These are phyloP conservation scores for Eucalyptus curtisii DNA, from an alignment of 345 rosid genomes.

Conservation along the genomic window DNA sequence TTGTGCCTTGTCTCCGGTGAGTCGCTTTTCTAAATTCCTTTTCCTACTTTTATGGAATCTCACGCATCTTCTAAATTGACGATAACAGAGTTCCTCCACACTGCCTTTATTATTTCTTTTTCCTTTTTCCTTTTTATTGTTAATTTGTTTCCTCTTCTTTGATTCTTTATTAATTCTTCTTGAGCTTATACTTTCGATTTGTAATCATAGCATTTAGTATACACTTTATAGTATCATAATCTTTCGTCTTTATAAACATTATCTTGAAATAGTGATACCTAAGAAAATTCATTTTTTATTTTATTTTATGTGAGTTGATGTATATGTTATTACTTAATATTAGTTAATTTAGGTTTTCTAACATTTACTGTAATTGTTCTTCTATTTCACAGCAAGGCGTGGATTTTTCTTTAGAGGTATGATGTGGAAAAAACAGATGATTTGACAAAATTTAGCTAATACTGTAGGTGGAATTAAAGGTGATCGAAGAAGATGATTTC, in stretches of 20 bases:
- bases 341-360: not conserved
- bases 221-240: not conserved
- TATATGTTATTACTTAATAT: not conserved
- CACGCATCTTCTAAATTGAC: not conserved
- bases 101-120: not conserved
- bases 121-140: not conserved
- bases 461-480: not conserved
- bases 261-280: not conserved
- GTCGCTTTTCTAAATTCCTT: not conserved
- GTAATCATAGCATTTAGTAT: not conserved
- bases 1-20: not conserved
- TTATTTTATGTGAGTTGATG: not conserved
- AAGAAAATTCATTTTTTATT: not conserved
- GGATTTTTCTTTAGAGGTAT: not conserved
- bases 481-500: not conserved
- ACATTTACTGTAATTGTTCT: not conserved
- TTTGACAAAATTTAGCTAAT: not conserved
- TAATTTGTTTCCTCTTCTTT: not conserved
- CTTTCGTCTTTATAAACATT: not conserved
- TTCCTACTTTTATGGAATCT: not conserved
- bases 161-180: not conserved
- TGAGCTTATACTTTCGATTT: not conserved
- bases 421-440: accelerated
- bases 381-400: not conserved
- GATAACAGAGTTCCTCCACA: not conserved